These are phyloP conservation scores for Malassezia sp. DNA, from an alignment of 1,284 basidiomycete species.

Conservation along the genomic window DNA sequence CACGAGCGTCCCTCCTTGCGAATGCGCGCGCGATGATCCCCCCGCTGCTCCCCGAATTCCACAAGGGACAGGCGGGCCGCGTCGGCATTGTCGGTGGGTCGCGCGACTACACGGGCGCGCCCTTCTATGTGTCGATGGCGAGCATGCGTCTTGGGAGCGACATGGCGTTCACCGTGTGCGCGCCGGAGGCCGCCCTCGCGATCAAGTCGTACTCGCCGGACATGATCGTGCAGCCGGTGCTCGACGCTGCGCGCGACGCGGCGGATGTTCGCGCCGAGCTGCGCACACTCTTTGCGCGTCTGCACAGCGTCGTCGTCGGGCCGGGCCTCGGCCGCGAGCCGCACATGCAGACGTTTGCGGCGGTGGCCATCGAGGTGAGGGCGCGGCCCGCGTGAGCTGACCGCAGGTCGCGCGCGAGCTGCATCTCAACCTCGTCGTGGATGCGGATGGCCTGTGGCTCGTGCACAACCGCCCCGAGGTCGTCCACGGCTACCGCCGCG, in stretches of 20 bases:
- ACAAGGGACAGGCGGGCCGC: slow-evolving; percentile 93
- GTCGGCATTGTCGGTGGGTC: slow-evolving; percentile 88
- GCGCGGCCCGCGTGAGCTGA: too few species aligned
- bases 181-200: slow-evolving; percentile 67
- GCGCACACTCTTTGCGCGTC: slow-evolving; percentile 60
- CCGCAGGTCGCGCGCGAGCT: slow-evolving; percentile 52
- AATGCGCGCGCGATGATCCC: slow-evolving; percentile 65
- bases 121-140: slow-evolving; percentile 55
- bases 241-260: slow-evolving; percentile 48
- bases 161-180: slow-evolving; percentile 90
- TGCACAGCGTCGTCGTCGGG: slow-evolving; percentile 84
- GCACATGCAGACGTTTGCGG: slow-evolving; percentile 69
- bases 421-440: slow-evolving; percentile 78
- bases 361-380: slow-evolving; percentile 50
- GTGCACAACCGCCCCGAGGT: slow-evolving; percentile 63
- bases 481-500: slow-evolving; percentile 67
- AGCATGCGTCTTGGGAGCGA: slow-evolving; percentile 58
- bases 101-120: slow-evolving; percentile 88
- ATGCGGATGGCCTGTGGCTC: slow-evolving; percentile 78
- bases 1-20: slow-evolving; percentile 14
- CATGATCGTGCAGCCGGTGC: slow-evolving; percentile 85
- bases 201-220: slow-evolving; percentile 93
- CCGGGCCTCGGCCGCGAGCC: slow-evolving; percentile 65
- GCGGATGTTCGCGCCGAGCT: slow-evolving; percentile 54
- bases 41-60: slow-evolving; percentile 67